Evolutionary conservation across 305 asterid genomes (phyloP), one percentile per base, ranked within the genome.

Genomic region (Petunia hybrid): DNA sequence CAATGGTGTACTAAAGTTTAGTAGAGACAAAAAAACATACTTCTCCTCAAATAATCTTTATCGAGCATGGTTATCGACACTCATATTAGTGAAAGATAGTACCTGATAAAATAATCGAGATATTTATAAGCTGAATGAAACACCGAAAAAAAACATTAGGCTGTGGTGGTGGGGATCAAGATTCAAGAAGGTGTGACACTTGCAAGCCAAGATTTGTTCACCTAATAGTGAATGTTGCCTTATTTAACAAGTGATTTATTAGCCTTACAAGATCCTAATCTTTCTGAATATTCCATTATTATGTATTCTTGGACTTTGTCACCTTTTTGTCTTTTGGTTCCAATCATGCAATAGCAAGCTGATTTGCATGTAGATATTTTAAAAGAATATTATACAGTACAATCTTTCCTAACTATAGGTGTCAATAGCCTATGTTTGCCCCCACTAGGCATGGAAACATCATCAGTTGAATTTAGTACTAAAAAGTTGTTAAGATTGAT

Each of bases 401-500:
- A 55, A 56, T 66, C 53, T 60, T 80, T 56, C 81, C 62, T 38
- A 46, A 40, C 71, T 77, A 42, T 64, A 77, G 22, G 39, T 68
- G 77, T 64, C 85, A 68, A 82, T 78, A 45, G 43, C 80, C 68
- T 82, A 60, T 82, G 53, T 71, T 38, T 68, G 77, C 76, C 76
- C 76, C 76, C 83, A 53, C 82, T 43, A 53, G 80, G 43, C 53
- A 71, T 71, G 51, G 46, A 59, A 59, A 55, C 10, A 48, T 4
- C 79, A 43, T 74, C 81, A 82, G 71, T 51, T 83, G 76, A 83
- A 62, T 80, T 53, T 13, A 76, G 55, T 41, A 41, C 48, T 82
- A 45, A 35, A 57, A 78, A 79, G 80, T 85, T 85, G 83, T 83
- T 87, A 75, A 65, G 77, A 57, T 31, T 76, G 75, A 77, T 64